Conservation (phyloP, 306 rosid species). For the Alnus rubra region DNA sequence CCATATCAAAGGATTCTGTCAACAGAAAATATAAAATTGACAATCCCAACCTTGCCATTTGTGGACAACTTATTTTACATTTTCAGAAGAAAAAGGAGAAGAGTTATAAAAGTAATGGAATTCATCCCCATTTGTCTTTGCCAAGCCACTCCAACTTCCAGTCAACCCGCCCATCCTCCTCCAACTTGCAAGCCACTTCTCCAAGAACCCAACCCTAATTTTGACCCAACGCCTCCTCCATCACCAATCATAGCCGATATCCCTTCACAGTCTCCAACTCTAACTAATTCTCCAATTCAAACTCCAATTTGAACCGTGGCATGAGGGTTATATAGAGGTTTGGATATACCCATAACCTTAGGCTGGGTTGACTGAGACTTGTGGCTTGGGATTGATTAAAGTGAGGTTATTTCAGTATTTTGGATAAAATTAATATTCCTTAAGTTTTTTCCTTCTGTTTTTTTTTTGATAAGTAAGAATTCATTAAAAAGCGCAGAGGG, state of each 20-base stretch:
- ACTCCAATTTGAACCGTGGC: neutral
- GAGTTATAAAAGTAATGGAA: neutral
- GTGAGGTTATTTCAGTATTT: neutral
- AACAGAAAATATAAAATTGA: neutral
- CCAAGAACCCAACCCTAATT: neutral
- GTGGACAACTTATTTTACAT: neutral
- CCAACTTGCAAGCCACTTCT: too few species aligned
- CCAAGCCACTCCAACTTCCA: neutral
- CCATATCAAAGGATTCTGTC: neutral
- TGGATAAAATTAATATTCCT: neutral
- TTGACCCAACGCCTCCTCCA: neutral
- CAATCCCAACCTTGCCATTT: neutral
- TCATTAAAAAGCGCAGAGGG: too few species aligned
- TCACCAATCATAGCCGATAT: neutral
- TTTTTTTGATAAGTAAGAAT: too few species aligned
- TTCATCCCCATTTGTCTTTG: neutral
- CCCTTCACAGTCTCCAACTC: neutral
- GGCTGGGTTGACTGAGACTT: neutral
- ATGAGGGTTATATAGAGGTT: neutral
- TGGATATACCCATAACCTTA: neutral
- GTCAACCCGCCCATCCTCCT: neutral
- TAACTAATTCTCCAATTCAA: neutral
- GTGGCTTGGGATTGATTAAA: neutral
- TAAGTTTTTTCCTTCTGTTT: neutral
- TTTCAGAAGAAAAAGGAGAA: neutral